Evolutionary conservation across 768 basidiomycete genomes (phyloP).

Genomic region (Lentinus tigrinus): DNA sequence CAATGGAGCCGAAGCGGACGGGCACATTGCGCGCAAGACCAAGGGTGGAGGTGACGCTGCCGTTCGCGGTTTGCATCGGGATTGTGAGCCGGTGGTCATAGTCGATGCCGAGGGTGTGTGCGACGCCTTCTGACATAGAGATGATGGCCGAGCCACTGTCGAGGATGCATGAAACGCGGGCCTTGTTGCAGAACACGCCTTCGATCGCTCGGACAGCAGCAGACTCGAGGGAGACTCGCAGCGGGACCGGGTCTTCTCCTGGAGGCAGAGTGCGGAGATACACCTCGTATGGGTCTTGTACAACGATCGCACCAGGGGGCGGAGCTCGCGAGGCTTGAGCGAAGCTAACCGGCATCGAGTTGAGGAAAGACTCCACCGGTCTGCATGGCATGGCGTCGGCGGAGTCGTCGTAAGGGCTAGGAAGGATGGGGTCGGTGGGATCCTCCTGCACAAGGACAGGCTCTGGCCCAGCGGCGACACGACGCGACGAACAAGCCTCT

Average conservation of each 20-base stretch:
- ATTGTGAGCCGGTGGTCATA: slow-evolving; percentile 13
- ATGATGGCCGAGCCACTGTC: slow-evolving; percentile 24
- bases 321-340: background rate
- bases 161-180: slow-evolving; percentile 15
- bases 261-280: background rate
- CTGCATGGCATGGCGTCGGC: too few species aligned
- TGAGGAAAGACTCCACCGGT: too few species aligned
- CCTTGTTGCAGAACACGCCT: slow-evolving; percentile 7
- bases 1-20: slow-evolving; percentile 3
- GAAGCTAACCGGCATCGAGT: too few species aligned
- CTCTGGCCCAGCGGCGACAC: too few species aligned
- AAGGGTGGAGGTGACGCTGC: slow-evolving; percentile 6
- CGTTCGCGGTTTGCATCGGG: slow-evolving; percentile 18
- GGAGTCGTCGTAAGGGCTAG: too few species aligned
- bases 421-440: too few species aligned
- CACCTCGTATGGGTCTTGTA: slow-evolving; percentile 12
- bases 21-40: slow-evolving; percentile 18
- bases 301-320: slow-evolving; percentile 6
- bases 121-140: slow-evolving; percentile 24
- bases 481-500: background rate
- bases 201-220: slow-evolving; percentile 16
- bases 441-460: too few species aligned
- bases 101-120: slow-evolving; percentile 9
- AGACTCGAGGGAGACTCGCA: slow-evolving; percentile 12
- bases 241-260: background rate